These are phyloP conservation scores for Pestalotiopsis sp. DNA, from an alignment of 2,329 filamentous ascomycete genomes.

Conservation along the genomic window DNA sequence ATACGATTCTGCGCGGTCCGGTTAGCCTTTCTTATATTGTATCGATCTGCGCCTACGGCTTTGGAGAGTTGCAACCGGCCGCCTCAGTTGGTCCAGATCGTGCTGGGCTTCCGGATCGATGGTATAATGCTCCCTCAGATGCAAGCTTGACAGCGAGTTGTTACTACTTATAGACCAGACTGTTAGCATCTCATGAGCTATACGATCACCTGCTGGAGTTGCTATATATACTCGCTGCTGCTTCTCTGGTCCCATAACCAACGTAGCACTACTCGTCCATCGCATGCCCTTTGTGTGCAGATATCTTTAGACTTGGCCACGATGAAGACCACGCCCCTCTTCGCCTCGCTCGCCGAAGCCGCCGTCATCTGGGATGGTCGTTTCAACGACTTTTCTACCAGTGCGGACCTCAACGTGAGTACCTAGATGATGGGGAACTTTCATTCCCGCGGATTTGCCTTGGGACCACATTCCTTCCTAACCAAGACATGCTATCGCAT, in stretches of 20 bases:
- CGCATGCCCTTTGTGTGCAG: background rate
- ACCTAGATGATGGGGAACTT: background rate
- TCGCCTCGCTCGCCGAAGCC: conserved; percentile 15
- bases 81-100: background rate
- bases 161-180: background rate
- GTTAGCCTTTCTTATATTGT: background rate
- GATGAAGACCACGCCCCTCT: background rate
- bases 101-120: background rate
- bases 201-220: background rate
- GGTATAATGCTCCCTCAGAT: background rate
- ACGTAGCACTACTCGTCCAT: background rate
- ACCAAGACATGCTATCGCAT: too few relatives aligned
- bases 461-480: too few relatives aligned
- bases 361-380: conserved; percentile 63
- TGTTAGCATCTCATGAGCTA: too few relatives aligned
- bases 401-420: conserved; percentile 45
- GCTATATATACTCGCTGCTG: background rate
- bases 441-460: too few relatives aligned
- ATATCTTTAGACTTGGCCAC: background rate
- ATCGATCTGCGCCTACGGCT: too few relatives aligned
- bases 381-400: conserved; percentile 55
- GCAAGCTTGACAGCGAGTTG: background rate
- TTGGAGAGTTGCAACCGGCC: background rate
- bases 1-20: background rate
- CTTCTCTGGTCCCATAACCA: background rate